A percentile compares a stretch with the other conserved stretches of the same genome.
phyloP scores from a whole-genome alignment of 2,329 filamentous ascomycete genomes.

The Neophaeococcomyces mojaviensis region DNA sequence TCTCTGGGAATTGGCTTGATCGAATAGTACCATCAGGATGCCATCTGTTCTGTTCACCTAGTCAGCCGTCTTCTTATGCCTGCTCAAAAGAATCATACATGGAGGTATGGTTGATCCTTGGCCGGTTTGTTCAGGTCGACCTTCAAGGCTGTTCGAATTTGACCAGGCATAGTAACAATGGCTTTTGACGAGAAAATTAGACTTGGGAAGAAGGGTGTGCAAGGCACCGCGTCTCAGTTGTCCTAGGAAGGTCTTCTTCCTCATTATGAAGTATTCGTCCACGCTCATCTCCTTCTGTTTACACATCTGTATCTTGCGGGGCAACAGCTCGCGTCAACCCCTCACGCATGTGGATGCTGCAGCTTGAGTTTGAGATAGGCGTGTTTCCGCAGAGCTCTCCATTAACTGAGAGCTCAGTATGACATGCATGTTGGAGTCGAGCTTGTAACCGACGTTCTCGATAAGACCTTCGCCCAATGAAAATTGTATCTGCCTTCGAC shows the following conservation, averaged over 20 bases:
- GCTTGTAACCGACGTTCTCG: background rate
- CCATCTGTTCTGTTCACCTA: conserved; percentile 67
- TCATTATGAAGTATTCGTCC: background rate
- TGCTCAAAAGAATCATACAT: conserved; percentile 46
- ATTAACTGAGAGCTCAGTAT: background rate
- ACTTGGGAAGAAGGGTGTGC: too few relatives aligned
- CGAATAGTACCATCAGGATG: conserved; percentile 70
- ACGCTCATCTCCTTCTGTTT: conserved; percentile 1
- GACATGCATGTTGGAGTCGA: background rate
- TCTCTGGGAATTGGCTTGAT: background rate
- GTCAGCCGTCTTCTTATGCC: background rate
- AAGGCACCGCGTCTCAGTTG: too few relatives aligned
- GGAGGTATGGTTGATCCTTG: conserved; percentile 59
- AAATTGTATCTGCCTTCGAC: background rate
- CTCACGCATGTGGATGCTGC: background rate
- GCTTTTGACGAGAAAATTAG: too few relatives aligned
- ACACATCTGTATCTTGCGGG: conserved; percentile 3
- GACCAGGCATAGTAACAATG: conserved; percentile 12
- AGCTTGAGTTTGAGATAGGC: conserved; percentile 1
- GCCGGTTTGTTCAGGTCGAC: conserved; percentile 67
- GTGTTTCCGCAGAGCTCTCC: background rate
- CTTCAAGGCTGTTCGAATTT: conserved; percentile 63
- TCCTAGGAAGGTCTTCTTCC: too few relatives aligned
- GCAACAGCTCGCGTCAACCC: background rate
- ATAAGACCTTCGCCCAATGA: background rate